Base-by-base conservation (phyloP, 164 flowering plant genomes). In the Pachysandra terminalis region DNA sequence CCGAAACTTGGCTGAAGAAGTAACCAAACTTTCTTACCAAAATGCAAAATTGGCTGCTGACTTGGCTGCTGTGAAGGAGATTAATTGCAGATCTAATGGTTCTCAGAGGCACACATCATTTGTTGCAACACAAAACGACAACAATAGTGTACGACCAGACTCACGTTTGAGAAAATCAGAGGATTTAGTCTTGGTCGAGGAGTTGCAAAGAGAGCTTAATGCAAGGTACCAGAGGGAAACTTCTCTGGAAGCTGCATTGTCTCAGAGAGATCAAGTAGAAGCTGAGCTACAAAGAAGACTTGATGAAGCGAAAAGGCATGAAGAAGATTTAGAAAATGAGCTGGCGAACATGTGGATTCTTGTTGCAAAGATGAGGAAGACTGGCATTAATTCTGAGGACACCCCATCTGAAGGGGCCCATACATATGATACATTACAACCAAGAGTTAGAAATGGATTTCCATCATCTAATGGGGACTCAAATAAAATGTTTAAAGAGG, bases 281-380 rank as follows among this genome's bases (percentile, higher is more conserved):
- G 69, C 51, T 60, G 94, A 86, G 65, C 75, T 86, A n/a, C 74
- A 68, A 66, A 79, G 59, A 69, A 79, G 72, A 69, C 77, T 87
- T 57, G 85, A 85, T 37, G 90, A 84, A 67, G 84, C 86, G 64
- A 87, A 82, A 71, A 74, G 61, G 62, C 88, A 56, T n/a, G 94
- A 88, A 71, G 84, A 74, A 67, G 80, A 81, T 28, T 61, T 92
- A 67, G 96, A 90, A 69, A 85, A 81, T 76, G 96, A 91, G 76
- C 86, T 91, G 26, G 89, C 90, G 28, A 86, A 85, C 72, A 86
- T 88, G 94, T 88, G 94, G 94, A 81, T 81, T 54, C 86, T 87
- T 49, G 74, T 88, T 62, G 86, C 96, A 24, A 85, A 86, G 73
- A 68, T 86, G 82, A 83, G 79, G 70, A 84, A 82, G 64, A 67